Percentiles rank a stretch among this genome's conserved stretches.
These are phyloP conservation scores for Nicotiana sylvestris DNA, from an alignment of 257 asterid genomes.

Conservation along the genomic window DNA sequence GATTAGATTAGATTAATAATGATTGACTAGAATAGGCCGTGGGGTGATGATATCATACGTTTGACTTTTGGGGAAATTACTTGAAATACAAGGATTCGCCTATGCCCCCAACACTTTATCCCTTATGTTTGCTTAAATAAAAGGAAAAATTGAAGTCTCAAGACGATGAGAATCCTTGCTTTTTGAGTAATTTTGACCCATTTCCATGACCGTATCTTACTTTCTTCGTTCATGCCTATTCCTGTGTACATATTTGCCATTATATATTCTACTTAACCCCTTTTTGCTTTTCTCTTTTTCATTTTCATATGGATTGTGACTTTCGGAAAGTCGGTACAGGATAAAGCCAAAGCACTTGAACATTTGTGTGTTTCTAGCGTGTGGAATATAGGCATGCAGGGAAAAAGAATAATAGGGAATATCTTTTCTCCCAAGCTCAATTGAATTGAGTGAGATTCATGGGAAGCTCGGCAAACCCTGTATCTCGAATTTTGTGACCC, in stretches of 20 bases:
- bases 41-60: slow-evolving; percentile 4
- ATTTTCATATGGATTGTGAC: slow-evolving; percentile 13
- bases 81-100: slow-evolving; percentile 40
- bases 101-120: slow-evolving; percentile 20
- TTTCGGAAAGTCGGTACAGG: slow-evolving; percentile 35
- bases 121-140: slow-evolving; percentile 10
- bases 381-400: background rate
- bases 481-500: no score
- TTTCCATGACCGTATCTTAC: background rate
- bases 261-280: background rate
- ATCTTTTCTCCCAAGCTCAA: background rate
- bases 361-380: background rate
- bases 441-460: no score
- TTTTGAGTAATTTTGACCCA: background rate
- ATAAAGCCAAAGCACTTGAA: slow-evolving; percentile 12
- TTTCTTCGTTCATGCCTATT: background rate
- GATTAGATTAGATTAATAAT: background rate
- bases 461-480: no score
- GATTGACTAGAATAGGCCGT: background rate
- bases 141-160: no score
- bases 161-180: background rate
- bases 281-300: slow-evolving; percentile 6
- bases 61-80: slow-evolving; percentile 39
- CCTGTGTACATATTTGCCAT: slow-evolving; percentile 34
- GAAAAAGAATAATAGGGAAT: background rate